Percentiles rank a stretch among this genome's conserved stretches.
These are phyloP conservation scores for Arthroderma sp. DNA, from an alignment of 2,329 filamentous ascomycete species.

Conservation along the genomic window DNA sequence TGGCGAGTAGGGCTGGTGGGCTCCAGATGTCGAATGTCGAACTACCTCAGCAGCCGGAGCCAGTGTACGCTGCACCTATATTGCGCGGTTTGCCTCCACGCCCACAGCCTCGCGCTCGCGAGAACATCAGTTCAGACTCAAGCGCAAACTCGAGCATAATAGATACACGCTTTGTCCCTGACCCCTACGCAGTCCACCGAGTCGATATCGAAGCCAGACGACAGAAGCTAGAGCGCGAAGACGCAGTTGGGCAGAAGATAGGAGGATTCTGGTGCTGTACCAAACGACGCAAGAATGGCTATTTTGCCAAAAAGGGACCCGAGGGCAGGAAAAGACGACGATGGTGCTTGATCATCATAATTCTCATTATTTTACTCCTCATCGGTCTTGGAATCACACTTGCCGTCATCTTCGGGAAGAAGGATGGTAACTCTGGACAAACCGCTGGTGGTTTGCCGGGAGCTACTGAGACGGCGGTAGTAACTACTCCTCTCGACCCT, in stretches of 20 bases:
- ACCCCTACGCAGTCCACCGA: background rate
- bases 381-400: slow-evolving; percentile 34
- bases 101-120: background rate
- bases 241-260: slow-evolving; percentile 42
- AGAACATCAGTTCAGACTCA: no score
- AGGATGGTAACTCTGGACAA: background rate
- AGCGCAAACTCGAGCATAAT: no score
- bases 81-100: slow-evolving; percentile 25
- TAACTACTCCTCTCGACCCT: no score
- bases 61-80: slow-evolving; percentile 14
- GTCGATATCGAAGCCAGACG: slow-evolving; percentile 38
- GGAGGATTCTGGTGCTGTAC: slow-evolving; percentile 43
- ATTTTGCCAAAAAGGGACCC: slow-evolving; percentile 46
- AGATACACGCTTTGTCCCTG: background rate
- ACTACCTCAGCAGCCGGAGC: slow-evolving; percentile 31
- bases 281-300: slow-evolving; percentile 43
- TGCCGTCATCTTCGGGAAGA: slow-evolving; percentile 15
- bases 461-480: no score
- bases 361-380: slow-evolving; percentile 43
- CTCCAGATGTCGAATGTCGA: slow-evolving; percentile 50
- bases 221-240: slow-evolving; percentile 53
- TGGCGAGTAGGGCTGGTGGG: slow-evolving; percentile 45
- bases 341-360: slow-evolving; percentile 41
- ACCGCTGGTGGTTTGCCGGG: slow-evolving; percentile 15
- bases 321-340: slow-evolving; percentile 52